These are phyloP conservation scores for Talaromyces nanjingensis DNA, from an alignment of 495 filamentous ascomycete genomes.

Conservation along the genomic window DNA sequence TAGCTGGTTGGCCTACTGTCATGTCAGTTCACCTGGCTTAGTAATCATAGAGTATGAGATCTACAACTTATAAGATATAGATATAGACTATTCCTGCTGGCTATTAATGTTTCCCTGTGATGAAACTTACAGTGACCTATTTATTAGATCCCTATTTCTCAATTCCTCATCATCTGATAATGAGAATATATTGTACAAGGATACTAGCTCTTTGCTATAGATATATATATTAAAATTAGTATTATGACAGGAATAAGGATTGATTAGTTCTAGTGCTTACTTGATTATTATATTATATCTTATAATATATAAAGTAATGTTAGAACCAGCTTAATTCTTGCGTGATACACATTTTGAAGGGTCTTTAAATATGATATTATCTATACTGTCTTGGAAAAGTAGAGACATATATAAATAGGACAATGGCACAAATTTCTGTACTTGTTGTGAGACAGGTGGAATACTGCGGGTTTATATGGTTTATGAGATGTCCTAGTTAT, in stretches of 20 bases:
- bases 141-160: not conserved
- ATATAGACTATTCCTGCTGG: constrained; percentile 1
- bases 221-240: not conserved
- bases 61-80: constrained; percentile 1
- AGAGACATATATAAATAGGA: not conserved
- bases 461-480: constrained; percentile 1
- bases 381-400: not conserved
- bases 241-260: not conserved
- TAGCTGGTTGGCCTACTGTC: not conserved
- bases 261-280: not conserved
- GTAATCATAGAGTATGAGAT: not conserved
- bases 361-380: constrained; percentile 7
- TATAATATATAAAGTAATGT: not conserved
- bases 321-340: not conserved
- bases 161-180: not conserved
- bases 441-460: not conserved
- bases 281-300: not conserved
- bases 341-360: not conserved
- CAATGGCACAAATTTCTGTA: not conserved
- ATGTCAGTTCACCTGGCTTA: not conserved
- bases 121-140: not conserved
- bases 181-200: not conserved
- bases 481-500: not conserved
- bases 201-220: not conserved
- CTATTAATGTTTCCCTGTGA: not conserved